phyloP scores from a whole-genome alignment of 139 green algal genomes.

The Edaphochlamys debaryana region DNA sequence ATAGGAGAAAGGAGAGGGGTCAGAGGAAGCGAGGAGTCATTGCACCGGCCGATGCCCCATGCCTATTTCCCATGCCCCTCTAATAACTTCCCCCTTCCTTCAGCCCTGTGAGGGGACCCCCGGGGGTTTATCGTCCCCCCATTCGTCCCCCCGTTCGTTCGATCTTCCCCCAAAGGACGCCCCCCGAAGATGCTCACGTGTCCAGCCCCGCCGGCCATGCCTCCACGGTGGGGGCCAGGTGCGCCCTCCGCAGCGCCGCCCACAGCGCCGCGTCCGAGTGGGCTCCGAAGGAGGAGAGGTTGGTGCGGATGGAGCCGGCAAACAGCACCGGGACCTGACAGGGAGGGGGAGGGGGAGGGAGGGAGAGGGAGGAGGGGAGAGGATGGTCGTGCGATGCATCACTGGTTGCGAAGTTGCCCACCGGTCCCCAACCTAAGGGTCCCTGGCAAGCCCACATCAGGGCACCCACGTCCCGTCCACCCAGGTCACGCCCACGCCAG shows the following conservation, averaged over 20 bases:
- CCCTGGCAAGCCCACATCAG: background rate
- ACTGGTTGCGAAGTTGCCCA: too few species aligned
- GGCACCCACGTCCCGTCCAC: background rate
- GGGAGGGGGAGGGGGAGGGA: background rate
- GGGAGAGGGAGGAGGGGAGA: background rate
- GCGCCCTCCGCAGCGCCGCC: constrained; percentile 59
- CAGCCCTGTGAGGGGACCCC: too few species aligned
- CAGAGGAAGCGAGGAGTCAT: too few species aligned
- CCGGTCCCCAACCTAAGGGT: too few species aligned
- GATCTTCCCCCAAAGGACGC: too few species aligned
- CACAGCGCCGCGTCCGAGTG: constrained; percentile 76
- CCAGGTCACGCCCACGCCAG: too few species aligned
- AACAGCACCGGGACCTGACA: constrained; percentile 93
- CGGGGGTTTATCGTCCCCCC: too few species aligned
- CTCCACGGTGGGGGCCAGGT: constrained; percentile 57
- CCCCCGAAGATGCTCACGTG: constrained; percentile 24
- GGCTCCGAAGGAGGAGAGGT: constrained; percentile 88
- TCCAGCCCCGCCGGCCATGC: constrained; percentile 67
- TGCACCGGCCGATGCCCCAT: too few species aligned
- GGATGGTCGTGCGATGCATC: background rate
- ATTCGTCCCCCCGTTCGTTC: too few species aligned
- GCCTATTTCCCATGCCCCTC: too few species aligned
- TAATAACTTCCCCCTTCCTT: too few species aligned
- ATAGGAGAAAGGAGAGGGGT: too few species aligned
- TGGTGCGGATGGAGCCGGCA: constrained; percentile 83